Percentiles rank a stretch among this genome's conserved stretches.
These are phyloP conservation scores for Entomortierella beljakovae DNA, from an alignment of 192 early-diverging fungal genomes.

Conservation along the genomic window DNA sequence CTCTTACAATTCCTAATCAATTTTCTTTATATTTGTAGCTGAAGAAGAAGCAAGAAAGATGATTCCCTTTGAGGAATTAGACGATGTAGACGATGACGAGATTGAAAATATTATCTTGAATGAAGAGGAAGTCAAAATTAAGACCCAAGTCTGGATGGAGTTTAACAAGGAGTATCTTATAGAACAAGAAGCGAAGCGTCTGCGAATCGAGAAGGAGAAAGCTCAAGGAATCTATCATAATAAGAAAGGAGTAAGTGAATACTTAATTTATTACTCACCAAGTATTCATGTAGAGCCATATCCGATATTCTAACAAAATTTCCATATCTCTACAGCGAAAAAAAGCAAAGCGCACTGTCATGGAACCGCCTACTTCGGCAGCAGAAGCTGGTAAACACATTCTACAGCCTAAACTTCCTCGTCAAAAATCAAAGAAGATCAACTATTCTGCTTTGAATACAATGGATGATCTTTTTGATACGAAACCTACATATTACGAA, in stretches of 20 bases:
- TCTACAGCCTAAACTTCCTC: constrained; percentile 72
- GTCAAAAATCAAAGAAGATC: constrained; percentile 84
- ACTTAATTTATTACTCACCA: background rate
- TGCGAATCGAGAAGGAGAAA: constrained; percentile 52
- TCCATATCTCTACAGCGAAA: constrained; percentile 40
- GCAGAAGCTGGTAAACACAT: constrained; percentile 85
- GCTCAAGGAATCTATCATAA: constrained; percentile 57
- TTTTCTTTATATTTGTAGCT: constrained; percentile 1
- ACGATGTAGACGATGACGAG: constrained; percentile 83
- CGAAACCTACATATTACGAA: constrained; percentile 19
- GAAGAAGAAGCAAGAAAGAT: constrained; percentile 33
- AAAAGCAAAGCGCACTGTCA: constrained; percentile 49
- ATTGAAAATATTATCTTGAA: constrained; percentile 74
- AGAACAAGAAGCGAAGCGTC: constrained; percentile 55
- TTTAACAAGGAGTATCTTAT: constrained; percentile 89
- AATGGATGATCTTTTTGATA: constrained; percentile 78
- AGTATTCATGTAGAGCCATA: background rate
- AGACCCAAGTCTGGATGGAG: constrained; percentile 87
- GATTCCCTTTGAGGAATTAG: constrained; percentile 53
- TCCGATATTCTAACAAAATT: background rate
- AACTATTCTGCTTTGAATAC: constrained; percentile 77
- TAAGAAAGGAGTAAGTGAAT: constrained; percentile 51
- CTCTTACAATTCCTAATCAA: background rate
- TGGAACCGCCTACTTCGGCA: constrained; percentile 64
- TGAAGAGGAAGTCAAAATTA: constrained; percentile 81